A percentile compares a stretch with the other conserved stretches of the same genome.
phyloP scores from a whole-genome alignment of 306 rosid species.

The Styphnolobium japonicum region DNA sequence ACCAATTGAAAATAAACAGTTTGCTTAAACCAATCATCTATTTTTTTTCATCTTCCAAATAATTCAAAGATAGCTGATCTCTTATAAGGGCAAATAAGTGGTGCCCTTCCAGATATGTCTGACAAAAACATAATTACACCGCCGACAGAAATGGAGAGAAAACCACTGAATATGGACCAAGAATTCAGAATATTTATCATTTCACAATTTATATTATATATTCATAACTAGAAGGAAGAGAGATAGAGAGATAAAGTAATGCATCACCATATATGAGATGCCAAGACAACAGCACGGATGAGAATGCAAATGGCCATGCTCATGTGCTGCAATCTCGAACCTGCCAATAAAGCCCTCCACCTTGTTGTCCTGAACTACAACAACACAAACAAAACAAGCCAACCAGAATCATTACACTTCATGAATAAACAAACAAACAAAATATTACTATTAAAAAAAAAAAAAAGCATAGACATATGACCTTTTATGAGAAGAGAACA shows the following conservation, averaged over 20 bases:
- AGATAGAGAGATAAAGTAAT: constrained; percentile 4
- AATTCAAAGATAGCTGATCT: background rate
- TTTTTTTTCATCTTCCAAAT: background rate
- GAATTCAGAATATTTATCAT: background rate
- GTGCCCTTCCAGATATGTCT: constrained; percentile 90
- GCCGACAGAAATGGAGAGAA: constrained; percentile 42
- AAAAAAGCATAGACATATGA: too few species aligned
- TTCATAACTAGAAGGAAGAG: constrained; percentile 16
- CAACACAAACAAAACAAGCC: too few species aligned
- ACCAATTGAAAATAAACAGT: background rate
- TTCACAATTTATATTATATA: constrained; percentile 5
- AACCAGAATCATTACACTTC: too few species aligned
- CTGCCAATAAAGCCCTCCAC: too few species aligned
- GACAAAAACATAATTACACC: constrained; percentile 86
- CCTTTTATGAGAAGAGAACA: too few species aligned
- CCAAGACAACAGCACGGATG: too few species aligned
- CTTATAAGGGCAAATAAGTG: constrained; percentile 34
- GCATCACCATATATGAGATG: background rate
- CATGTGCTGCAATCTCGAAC: too few species aligned
- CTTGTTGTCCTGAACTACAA: too few species aligned
- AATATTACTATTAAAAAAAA: too few species aligned
- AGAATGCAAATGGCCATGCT: too few species aligned
- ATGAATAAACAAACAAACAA: too few species aligned
- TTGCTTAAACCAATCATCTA: background rate
- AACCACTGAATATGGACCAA: constrained; percentile 25